phyloP scores from a whole-genome alignment of 371 early-diverging fungal genomes.

The Mucor velutinosus region DNA sequence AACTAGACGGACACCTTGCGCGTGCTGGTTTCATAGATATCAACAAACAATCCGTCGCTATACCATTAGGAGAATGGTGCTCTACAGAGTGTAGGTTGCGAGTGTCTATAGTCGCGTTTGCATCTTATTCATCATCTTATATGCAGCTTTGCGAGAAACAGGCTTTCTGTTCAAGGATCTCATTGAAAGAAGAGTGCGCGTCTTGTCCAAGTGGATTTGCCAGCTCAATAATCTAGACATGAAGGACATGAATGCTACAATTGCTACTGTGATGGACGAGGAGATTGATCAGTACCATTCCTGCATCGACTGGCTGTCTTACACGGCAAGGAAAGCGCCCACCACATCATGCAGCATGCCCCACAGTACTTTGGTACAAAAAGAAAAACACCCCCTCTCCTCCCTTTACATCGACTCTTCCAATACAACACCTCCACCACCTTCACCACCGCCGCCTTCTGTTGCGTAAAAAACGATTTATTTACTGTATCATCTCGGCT shows the following conservation, averaged over 20 bases:
- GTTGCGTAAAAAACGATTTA: not conserved
- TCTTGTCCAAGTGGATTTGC: conserved; percentile 19
- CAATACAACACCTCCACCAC: not conserved
- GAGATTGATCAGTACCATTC: conserved; percentile 7
- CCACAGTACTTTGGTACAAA: not conserved
- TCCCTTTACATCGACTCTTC: not conserved
- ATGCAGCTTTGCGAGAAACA: conserved; percentile 17
- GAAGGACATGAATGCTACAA: not conserved
- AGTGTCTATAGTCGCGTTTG: not conserved
- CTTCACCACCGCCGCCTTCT: not conserved
- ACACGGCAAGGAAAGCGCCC: conserved; percentile 12
- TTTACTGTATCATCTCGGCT: conserved; percentile 8
- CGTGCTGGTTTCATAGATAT: conserved; percentile 13
- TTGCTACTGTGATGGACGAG: conserved; percentile 12
- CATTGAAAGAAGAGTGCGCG: conserved; percentile 15
- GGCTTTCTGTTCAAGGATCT: conserved; percentile 29
- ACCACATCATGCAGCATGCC: not conserved
- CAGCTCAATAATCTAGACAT: conserved; percentile 5
- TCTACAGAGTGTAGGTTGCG: not conserved
- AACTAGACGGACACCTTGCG: not conserved
- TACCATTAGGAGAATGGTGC: conserved; percentile 32
- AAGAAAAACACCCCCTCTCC: not conserved
- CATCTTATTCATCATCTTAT: not conserved
- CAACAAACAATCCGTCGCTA: not conserved
- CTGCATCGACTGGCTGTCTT: conserved; percentile 13